A percentile compares a stretch with the other conserved stretches of the same genome.
Conservation (phyloP, 225 moss, liverwort and hornwort genomes). For the Marchantia polymorpha region DNA sequence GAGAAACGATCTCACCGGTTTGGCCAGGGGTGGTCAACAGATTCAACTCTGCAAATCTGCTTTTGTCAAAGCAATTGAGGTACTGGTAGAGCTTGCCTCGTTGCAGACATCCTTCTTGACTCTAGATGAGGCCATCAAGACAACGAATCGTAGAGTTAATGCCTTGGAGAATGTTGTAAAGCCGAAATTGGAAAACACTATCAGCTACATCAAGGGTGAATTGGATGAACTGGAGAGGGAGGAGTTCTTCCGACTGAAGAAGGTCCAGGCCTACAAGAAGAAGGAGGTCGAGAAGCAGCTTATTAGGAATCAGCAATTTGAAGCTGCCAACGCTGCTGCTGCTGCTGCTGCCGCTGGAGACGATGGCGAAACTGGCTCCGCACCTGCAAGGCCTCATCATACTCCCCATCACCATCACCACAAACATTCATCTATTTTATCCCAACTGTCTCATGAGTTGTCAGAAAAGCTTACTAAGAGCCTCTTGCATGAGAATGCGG, state of each 20-base stretch:
- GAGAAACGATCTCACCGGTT: conserved; percentile 66
- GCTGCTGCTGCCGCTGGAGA: neutral
- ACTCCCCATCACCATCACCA: neutral
- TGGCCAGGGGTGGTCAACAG: conserved; percentile 73
- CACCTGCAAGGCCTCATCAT: no score
- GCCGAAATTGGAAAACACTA: conserved; percentile 76
- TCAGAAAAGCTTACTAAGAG: neutral
- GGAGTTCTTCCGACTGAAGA: conserved; percentile 87
- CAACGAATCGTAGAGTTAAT: conserved; percentile 71
- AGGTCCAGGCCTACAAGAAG: conserved; percentile 75
- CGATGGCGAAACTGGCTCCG: neutral
- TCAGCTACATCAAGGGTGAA: conserved; percentile 70
- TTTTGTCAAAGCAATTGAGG: conserved; percentile 63
- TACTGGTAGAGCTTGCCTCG: conserved; percentile 74
- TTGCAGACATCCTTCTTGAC: conserved; percentile 79
- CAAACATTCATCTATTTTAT: neutral
- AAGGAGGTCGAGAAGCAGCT: conserved; percentile 54
- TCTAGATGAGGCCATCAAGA: conserved; percentile 75
- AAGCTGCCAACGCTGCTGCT: conserved; percentile 26
- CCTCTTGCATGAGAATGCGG: conserved; percentile 5
- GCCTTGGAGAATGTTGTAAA: conserved; percentile 83
- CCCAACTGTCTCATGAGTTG: neutral
- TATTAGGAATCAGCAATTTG: conserved; percentile 15
- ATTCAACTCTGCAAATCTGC: conserved; percentile 68
- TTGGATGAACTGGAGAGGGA: conserved; percentile 89